A percentile compares a stretch with the other conserved stretches of the same genome.
Evolutionary conservation across 2,329 filamentous ascomycete species (phyloP).

Genomic region (Pseudonectria buxi): DNA sequence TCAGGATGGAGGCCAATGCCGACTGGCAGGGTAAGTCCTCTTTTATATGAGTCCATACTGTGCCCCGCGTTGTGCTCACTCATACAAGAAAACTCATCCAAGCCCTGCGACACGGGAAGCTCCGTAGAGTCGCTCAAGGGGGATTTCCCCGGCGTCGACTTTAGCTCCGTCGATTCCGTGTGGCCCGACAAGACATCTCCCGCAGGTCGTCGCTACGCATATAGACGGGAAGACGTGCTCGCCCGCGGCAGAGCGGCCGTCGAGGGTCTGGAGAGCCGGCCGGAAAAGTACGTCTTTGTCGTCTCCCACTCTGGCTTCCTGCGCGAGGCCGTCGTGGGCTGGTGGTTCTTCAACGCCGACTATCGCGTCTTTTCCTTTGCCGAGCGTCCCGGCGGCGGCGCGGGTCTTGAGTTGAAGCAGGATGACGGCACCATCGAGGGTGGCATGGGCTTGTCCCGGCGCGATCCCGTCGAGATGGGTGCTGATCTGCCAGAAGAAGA

Average conservation of each 20-base stretch:
- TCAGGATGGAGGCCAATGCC: conserved; percentile 51
- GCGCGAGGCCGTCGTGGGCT: conserved; percentile 48
- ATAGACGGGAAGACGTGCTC: conserved; percentile 46
- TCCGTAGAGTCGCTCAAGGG: conserved; percentile 34
- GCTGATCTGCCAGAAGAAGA: conserved; percentile 30
- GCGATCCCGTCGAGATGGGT: conserved; percentile 32
- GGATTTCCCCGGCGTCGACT: conserved; percentile 52
- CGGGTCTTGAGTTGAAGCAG: conserved; percentile 35
- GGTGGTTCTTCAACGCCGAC: conserved; percentile 55
- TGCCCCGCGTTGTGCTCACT: not conserved
- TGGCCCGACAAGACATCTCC: conserved; percentile 57
- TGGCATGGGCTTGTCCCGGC: conserved; percentile 30
- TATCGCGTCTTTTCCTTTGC: conserved; percentile 57
- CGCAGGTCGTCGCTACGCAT: conserved; percentile 41
- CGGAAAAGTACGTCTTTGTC: conserved; percentile 57
- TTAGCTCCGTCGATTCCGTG: conserved; percentile 47
- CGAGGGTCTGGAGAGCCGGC: conserved; percentile 41
- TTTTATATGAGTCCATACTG: not conserved
- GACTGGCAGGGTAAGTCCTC: conserved; percentile 53
- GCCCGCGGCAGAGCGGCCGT: conserved; percentile 47
- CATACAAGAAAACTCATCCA: conserved; percentile 41
- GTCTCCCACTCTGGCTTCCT: conserved; percentile 61
- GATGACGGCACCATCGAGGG: conserved; percentile 33
- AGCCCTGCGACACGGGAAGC: conserved; percentile 57
- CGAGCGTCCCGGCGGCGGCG: conserved; percentile 26